These are phyloP conservation scores for Neurospora africana DNA, from an alignment of 495 filamentous ascomycete genomes.

Conservation along the genomic window DNA sequence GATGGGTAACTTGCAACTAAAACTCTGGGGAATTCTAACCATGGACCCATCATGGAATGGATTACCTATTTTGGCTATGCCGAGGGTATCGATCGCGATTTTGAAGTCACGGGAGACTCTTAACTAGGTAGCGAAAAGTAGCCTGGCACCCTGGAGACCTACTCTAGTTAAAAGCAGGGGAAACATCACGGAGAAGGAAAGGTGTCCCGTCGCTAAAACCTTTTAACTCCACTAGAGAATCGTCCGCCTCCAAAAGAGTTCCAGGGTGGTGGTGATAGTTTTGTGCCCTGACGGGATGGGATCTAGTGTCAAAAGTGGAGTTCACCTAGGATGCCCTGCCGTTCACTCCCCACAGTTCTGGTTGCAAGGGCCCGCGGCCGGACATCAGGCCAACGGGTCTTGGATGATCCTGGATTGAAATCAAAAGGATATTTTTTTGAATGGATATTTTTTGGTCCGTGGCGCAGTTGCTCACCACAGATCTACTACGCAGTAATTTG, in stretches of 20 bases:
- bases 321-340: background rate
- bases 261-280: background rate
- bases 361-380: background rate
- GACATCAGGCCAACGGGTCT: background rate
- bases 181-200: slow-evolving; percentile 21
- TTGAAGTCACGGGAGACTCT: background rate
- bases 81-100: background rate
- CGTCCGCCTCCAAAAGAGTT: background rate
- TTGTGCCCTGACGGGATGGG: background rate
- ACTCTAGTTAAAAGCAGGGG: background rate
- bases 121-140: background rate
- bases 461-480: background rate
- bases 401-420: background rate
- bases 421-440: background rate
- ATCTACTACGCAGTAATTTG: background rate
- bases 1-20: background rate
- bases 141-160: background rate
- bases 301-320: background rate
- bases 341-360: background rate
- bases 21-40: background rate
- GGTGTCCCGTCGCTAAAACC: background rate
- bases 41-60: background rate
- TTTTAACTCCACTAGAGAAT: background rate
- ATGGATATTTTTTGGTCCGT: background rate
- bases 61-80: background rate